Base-by-base conservation (phyloP, 176 grass and related monocot genomes). In the Musa troglodytarum region DNA sequence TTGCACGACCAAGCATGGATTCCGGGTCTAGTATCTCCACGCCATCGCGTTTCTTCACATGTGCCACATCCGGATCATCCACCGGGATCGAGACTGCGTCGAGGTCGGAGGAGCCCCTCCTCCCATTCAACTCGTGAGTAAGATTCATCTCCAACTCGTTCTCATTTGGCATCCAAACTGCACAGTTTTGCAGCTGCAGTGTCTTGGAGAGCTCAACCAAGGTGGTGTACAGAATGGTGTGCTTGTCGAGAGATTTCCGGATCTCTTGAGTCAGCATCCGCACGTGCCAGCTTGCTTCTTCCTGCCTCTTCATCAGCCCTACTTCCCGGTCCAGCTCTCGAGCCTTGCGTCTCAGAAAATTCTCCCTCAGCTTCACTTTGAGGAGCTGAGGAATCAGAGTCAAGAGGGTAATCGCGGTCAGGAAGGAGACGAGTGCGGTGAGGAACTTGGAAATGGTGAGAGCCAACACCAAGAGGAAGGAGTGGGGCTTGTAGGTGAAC, bases 191-290 rank as follows among this genome's bases (percentile, higher is more conserved):
- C 65, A 79, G 53, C 16, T 69, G 50, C 52, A 79, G 28, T 29
- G 77, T 79, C 53, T 69, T 79, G 13, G 65, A 68, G 50, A 79
- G 65, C 28, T 79, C 77, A 23, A 79, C 77, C 15, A 79, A 23
- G 50, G 77, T 79, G 28, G 77, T 79, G 65, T 79, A 69, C 65
- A 79, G 43, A 58, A 79, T 79, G 24, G 77, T 79, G 21, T 79
- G 65, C 65, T 16, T 79, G 53, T 79, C 65, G 20, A 79, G 65
- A 19, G 77, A 69, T 55, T 57, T 79, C 14, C 65, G 63, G 65
- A 79, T 79, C 53, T 79, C 77, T 43, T 58, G 77, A 56, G 77
- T 79, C 2, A 79, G 63, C 77, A 79, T 79, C 49, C 77, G 51
- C 25, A 79, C 77, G 10, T 79, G 65, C 77, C 65, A 69, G 25